These are phyloP conservation scores for Leishmania arabica DNA, from an alignment of 208 protist species.

Conservation along the genomic window DNA sequence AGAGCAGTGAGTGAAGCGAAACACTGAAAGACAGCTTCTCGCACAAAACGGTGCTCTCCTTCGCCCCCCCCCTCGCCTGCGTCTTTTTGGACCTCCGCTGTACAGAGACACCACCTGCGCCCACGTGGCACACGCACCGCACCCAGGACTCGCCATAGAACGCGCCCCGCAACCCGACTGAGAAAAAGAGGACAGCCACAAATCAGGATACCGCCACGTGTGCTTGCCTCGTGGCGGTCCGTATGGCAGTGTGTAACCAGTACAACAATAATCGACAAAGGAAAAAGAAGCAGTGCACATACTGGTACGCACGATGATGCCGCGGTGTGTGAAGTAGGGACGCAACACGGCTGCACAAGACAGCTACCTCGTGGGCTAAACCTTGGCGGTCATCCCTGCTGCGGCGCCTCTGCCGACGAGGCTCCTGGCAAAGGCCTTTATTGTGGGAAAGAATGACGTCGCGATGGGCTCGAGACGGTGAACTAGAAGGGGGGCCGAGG, in stretches of 20 bases:
- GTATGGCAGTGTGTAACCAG: background rate
- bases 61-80: background rate
- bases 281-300: background rate
- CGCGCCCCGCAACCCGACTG: no score
- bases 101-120: background rate
- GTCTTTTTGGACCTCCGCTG: background rate
- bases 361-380: background rate
- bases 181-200: background rate
- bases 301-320: background rate
- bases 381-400: background rate
- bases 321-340: background rate
- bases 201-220: background rate
- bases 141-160: background rate
- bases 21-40: background rate
- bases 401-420: conserved; percentile 28
- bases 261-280: background rate
- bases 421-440: conserved; percentile 23
- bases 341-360: background rate
- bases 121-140: background rate
- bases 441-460: conserved; percentile 37
- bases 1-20: background rate
- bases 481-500: conserved; percentile 64
- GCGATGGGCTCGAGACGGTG: conserved; percentile 75
- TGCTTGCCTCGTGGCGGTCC: background rate
- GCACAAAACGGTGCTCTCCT: background rate